phyloP scores from a whole-genome alignment of 192 early-diverging fungal genomes.

The Mortierella antarctica region DNA sequence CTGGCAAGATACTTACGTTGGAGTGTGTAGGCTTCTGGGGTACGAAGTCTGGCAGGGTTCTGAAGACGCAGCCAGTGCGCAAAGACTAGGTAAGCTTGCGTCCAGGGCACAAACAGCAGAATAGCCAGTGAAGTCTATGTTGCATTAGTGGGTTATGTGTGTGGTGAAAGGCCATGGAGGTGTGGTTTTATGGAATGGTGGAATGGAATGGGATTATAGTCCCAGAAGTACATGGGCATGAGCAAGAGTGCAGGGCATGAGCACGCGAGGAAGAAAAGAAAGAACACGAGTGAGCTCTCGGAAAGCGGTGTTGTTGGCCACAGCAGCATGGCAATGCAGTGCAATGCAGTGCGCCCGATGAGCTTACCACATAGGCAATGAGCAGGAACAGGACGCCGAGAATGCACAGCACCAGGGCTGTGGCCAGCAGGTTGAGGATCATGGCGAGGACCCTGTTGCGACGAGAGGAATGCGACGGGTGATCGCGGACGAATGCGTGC shows the following conservation, averaged over 20 bases:
- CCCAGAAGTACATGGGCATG: background rate
- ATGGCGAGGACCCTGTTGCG: background rate
- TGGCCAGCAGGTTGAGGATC: conserved; percentile 39
- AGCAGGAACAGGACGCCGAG: conserved; percentile 42
- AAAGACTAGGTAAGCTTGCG: conserved; percentile 49
- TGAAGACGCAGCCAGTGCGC: conserved; percentile 44
- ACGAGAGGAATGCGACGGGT: too few species aligned
- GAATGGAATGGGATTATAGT: too few species aligned
- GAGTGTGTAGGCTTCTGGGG: conserved; percentile 42
- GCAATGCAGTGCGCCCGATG: background rate
- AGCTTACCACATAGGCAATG: conserved; percentile 29
- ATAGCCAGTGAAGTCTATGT: conserved; percentile 41
- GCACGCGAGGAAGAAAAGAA: background rate
- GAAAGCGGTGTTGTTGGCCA: background rate
- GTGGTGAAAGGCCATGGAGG: background rate
- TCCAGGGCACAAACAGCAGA: conserved; percentile 51
- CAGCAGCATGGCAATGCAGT: background rate
- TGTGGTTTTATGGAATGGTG: background rate
- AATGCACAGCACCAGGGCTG: conserved; percentile 38
- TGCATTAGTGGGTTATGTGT: background rate
- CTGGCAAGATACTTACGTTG: conserved; percentile 7
- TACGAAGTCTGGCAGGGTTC: conserved; percentile 40
- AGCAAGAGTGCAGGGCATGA: background rate
- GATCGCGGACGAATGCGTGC: too few species aligned
- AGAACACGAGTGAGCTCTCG: background rate